Base-by-base conservation (phyloP, 2,329 filamentous ascomycete genomes). In the Venturia nashicola region DNA sequence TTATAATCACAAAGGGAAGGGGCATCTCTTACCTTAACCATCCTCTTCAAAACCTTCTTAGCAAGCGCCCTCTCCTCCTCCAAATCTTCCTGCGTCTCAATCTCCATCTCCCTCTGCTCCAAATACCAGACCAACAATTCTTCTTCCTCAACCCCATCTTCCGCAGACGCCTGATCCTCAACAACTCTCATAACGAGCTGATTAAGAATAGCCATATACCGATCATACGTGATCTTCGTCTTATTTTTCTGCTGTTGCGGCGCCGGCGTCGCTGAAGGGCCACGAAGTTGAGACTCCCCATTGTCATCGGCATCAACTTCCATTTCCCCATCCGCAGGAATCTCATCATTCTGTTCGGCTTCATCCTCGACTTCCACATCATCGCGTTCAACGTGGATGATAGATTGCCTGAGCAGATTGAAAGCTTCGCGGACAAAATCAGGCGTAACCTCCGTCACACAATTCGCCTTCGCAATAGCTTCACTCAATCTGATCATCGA, bases 391-490 rank as follows among this genome's bases (percentile, higher is more conserved):
- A 99, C 94, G 1, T 89, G 94, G 70, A 99, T 97, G 73, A 99
- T 99, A 75, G 89, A 94, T 76, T 97, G 92, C 51, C 91, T 83
- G 14, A 99, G 83, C 11, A 99, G 83, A 69, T 94, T 91, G 75
- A 88, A 97, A 0, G 93, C 94, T 76, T 99, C 94, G 48, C 88
- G 83, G 18, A 99, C 94, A 76, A 97, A 96, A 0, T 84, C 83
- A 1, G 89, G 82, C 0, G 86, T 86, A 66, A 99, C 89, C 67
- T 97, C 91, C 70, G 93, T 89, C 16, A 96, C 91, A 72, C 94
- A 99, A 73, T 96, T 97, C 65, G 91, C 91, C 76, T 97, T 97
- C 65, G 94, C 94, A 68, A 99, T 97, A n/a, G 94, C 94, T 76
- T 99, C 94, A 63, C 89, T 93, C 64, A 99, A 79, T 67, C 94